Percentiles rank a stretch among this genome's conserved stretches.
These are phyloP conservation scores for Kodamaea nitidulidarum DNA, from an alignment of 805 yeast genomes.

Conservation along the genomic window DNA sequence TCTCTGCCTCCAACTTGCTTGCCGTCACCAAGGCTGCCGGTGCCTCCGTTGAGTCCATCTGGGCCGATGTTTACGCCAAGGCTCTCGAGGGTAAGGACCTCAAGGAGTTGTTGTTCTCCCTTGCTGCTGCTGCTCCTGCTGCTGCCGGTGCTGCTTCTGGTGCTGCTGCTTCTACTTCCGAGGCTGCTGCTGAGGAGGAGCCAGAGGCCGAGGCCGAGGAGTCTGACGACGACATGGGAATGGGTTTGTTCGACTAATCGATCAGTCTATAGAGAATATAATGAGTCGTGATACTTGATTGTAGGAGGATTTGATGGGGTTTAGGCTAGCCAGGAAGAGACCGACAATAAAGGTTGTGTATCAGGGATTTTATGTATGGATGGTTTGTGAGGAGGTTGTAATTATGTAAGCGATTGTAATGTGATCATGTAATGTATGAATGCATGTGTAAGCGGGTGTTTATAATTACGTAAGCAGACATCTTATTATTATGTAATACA, in stretches of 20 bases:
- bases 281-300: not conserved
- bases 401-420: too few species aligned
- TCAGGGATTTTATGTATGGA: too few species aligned
- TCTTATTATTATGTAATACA: too few species aligned
- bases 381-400: too few species aligned
- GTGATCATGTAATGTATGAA: too few species aligned
- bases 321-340: too few species aligned
- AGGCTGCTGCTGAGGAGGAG: slow-evolving; percentile 50
- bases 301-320: too few species aligned
- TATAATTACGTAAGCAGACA: too few species aligned
- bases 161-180: slow-evolving; percentile 26
- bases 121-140: slow-evolving; percentile 48
- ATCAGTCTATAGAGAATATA: not conserved
- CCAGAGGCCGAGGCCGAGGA: slow-evolving; percentile 20
- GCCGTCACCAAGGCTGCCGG: slow-evolving; percentile 80
- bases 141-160: slow-evolving; percentile 32
- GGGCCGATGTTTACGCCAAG: slow-evolving; percentile 87
- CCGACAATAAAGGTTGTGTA: too few species aligned
- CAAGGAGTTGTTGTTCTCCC: slow-evolving; percentile 64
- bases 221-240: slow-evolving; percentile 23
- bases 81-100: slow-evolving; percentile 82
- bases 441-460: too few species aligned
- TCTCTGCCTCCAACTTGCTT: slow-evolving; percentile 80
- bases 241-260: slow-evolving; percentile 30
- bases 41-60: slow-evolving; percentile 72